Evolutionary conservation across 2,329 filamentous ascomycete species (phyloP).

Genomic region (Leptographium radiaticola): DNA sequence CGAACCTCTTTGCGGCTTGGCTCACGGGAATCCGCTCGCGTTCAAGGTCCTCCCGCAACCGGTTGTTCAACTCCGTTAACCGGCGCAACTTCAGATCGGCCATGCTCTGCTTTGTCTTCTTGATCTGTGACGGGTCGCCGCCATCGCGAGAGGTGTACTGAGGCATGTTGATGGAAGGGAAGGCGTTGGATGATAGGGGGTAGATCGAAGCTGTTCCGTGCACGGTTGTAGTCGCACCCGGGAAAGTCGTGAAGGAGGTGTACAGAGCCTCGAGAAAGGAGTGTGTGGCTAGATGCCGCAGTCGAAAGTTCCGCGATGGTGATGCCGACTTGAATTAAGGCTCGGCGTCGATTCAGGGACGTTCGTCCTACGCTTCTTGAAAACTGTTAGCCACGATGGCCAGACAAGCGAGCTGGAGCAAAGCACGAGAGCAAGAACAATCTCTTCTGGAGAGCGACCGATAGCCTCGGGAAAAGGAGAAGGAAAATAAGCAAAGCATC

Average conservation of each 20-base stretch:
- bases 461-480: background rate
- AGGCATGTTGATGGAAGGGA: conserved; percentile 39
- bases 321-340: background rate
- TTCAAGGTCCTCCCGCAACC: conserved; percentile 89
- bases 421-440: background rate
- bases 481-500: background rate
- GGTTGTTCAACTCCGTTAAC: conserved; percentile 91
- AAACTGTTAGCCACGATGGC: background rate
- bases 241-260: background rate
- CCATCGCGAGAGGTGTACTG: conserved; percentile 55
- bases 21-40: conserved; percentile 91
- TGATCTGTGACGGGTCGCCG: conserved; percentile 54
- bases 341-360: background rate
- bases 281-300: background rate
- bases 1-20: conserved; percentile 73
- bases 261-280: background rate
- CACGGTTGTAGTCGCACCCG: background rate
- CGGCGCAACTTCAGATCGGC: conserved; percentile 94
- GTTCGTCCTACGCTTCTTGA: background rate
- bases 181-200: conserved; percentile 3
- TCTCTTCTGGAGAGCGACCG: too few species aligned
- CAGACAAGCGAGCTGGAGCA: background rate
- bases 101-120: conserved; percentile 98
- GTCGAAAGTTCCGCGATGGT: background rate
- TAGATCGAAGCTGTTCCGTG: background rate